Base-by-base conservation (phyloP, 805 yeast species). In the Zygosaccharomyces gambellarensis region DNA sequence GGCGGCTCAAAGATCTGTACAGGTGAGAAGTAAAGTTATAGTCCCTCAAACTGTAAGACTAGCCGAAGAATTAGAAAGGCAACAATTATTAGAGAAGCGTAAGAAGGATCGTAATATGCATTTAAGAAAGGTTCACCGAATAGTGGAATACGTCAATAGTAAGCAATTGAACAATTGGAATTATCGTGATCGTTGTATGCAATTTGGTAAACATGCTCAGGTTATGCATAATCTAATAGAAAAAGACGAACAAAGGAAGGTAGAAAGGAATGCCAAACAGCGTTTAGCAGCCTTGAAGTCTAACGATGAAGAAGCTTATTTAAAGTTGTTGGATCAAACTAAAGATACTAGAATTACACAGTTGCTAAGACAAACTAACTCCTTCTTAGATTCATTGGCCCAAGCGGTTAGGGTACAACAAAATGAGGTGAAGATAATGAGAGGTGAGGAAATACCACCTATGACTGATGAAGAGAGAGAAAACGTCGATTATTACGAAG, bases 331-430 rank as follows among this genome's bases (percentile, higher is more conserved):
- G 65, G 94, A 87, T 65, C 90, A 86, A 68, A 87, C 95, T 3
- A 87, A 87, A 65, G 95, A 87, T 70, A 86, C 88, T 38, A 81
- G 95, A 78, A 83, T 87, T 59, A 86, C 94, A 1, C 95, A 87
- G 68, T 75, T 87, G 65, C 77, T 87, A 64, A 84, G 76, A 61
- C 95, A 87, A 66, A 87, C 95, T 8, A 87, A 87, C 65, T 69
- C 77, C 12, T 87, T 87, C 69, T 80, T 87, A 71, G 89, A 83
- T 57, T 78, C 90, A 29, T 76, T 87, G 63, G 85, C 94, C 3
- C 81, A 82, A 62, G 90, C 90, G 14, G 95, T 87, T 14, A 80
- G 76, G 62, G 85, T 77, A 31, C 95, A 87, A 65, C 95, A 87
- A 64, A 69, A 71, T 32, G 76, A 68, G 46, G 73, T 73, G 7